phyloP scores from a whole-genome alignment of 2,329 filamentous ascomycete species.

The Aschersonia sp. region DNA sequence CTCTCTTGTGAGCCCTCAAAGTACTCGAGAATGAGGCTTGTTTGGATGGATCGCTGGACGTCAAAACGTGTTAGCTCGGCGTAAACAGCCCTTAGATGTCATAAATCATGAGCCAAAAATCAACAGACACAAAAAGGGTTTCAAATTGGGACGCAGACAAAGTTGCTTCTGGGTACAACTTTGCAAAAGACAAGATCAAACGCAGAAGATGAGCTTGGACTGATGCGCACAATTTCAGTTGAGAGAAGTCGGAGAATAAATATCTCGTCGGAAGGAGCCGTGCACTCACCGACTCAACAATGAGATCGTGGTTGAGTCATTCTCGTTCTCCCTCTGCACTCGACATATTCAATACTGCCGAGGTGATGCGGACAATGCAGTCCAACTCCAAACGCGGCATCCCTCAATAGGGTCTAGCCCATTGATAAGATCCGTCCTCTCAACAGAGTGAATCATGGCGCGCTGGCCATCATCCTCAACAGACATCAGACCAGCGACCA shows the following conservation, averaged over 20 bases:
- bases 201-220: background rate
- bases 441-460: slow-evolving; percentile 3
- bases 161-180: background rate
- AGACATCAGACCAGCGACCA: slow-evolving; percentile 1
- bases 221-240: background rate
- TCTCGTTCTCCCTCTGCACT: background rate
- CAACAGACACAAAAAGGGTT: no score
- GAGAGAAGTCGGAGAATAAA: background rate
- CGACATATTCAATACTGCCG: background rate
- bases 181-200: background rate
- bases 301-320: background rate
- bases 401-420: background rate
- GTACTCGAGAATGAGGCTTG: slow-evolving; percentile 7
- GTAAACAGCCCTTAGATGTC: background rate
- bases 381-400: background rate
- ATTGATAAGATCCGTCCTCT: background rate
- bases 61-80: background rate
- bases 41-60: slow-evolving; percentile 8
- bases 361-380: background rate
- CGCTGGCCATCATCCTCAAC: background rate
- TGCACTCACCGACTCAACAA: background rate
- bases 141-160: no score
- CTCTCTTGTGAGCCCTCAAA: slow-evolving; percentile 28
- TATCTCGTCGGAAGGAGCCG: background rate
- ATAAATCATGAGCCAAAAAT: background rate